These are phyloP conservation scores for Pulicaria dysenterica DNA, from an alignment of 129 eudicot species.

Conservation along the genomic window DNA sequence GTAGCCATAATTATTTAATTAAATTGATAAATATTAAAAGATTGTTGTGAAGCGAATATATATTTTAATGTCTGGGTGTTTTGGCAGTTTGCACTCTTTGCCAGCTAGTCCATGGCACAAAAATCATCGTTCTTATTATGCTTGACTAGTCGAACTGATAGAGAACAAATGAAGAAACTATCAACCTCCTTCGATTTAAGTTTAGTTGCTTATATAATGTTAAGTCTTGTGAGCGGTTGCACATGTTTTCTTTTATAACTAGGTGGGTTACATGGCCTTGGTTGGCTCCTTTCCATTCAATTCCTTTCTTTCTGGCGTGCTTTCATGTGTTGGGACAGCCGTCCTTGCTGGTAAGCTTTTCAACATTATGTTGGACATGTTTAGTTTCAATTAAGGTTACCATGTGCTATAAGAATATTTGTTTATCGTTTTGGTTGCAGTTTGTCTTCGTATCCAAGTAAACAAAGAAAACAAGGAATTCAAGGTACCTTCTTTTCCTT, in stretches of 20 bases:
- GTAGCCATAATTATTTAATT: too few species aligned
- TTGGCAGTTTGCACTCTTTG: too few species aligned
- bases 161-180: too few species aligned
- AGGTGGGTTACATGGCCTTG: conserved; percentile 82
- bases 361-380: neutral
- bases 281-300: conserved; percentile 93
- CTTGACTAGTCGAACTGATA: too few species aligned
- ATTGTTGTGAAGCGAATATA: too few species aligned
- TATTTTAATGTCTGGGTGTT: too few species aligned
- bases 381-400: neutral
- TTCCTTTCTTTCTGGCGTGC: conserved; percentile 88
- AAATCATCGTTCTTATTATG: too few species aligned
- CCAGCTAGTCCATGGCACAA: too few species aligned
- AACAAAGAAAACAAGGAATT: conserved; percentile 97
- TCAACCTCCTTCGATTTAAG: too few species aligned
- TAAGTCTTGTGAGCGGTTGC: neutral
- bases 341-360: conserved; percentile 83
- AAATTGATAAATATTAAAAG: too few species aligned
- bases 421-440: conserved; percentile 40
- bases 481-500: conserved; percentile 48
- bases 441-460: conserved; percentile 86
- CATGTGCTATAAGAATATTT: neutral
- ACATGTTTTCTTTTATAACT: conserved; percentile 23
- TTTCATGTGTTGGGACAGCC: conserved; percentile 89
- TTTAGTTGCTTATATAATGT: neutral